Evolutionary conservation across 2,329 filamentous ascomycete species (phyloP), one percentile per base, ranked within the genome.

Genomic region (Paraphaeosphaeria sporulosa): DNA sequence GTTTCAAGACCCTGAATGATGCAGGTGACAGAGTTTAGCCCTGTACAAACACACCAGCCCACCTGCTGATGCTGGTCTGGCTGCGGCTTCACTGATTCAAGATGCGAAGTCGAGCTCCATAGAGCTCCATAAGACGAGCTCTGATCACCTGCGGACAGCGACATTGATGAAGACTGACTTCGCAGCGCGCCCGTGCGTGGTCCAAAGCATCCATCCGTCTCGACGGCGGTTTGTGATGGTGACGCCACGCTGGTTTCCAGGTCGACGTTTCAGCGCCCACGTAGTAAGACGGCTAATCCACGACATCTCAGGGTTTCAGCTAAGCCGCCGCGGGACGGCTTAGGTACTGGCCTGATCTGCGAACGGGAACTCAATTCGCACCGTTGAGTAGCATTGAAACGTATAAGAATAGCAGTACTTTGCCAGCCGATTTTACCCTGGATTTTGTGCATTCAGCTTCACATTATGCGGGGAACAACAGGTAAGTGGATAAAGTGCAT

Each of bases 1-100:
- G 70, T 74, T 74, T 75, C 71, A 71, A 61, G 58, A 67, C 67
- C 72, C 73, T 69, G 63, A 65, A 64, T 62, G 64, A 64, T 69
- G 59, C 59, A 57, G 43, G 48, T 38, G 54, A 48, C 52, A 23
- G 52, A 23, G 9, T 51, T 55, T 60, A 59, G 42, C 25, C 40
- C 34, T 53, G 50, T 30, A 21, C 44, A 38, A 34, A 21, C 10
- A 32, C 34, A 38, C 40, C 25, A 43, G 3, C 4, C 23, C 50
- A 54, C 6, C 23, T 47, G 42, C n/a, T 19, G 52, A 15, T 47
- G 52, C 52, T 30, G 30, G 30, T 30, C 3, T 46, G 27, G 30
- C 13, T 38, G 32, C 19, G 15, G 3, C 12, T 21, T 55, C 30
- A n/a, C 27, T 30, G 15, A 27, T 25, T 27, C 36, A 19, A 34